These are phyloP conservation scores for Durio zibethinus DNA, from an alignment of 345 rosid genomes.

Conservation along the genomic window DNA sequence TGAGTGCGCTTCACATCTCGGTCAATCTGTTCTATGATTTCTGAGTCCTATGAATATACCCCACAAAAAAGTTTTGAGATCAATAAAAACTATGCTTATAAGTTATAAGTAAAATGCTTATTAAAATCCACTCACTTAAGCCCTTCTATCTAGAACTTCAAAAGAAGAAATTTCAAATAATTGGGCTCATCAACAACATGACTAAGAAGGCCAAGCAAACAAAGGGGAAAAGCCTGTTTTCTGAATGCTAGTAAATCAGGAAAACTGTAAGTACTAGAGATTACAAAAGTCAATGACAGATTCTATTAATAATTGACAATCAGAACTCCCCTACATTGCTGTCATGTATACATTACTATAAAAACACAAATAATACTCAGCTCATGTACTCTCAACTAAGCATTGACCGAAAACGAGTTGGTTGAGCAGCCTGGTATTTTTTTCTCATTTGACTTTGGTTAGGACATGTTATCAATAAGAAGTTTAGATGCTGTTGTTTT, in stretches of 20 bases:
- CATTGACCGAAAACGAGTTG: not conserved
- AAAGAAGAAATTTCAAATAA: not conserved
- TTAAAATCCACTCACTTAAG: not conserved
- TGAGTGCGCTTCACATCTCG: conserved; percentile 96
- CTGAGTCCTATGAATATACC: conserved; percentile 61
- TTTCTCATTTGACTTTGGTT: not conserved
- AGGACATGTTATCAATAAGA: not conserved
- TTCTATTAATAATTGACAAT: not conserved
- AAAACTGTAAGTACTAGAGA: not conserved
- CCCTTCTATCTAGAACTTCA: not conserved
- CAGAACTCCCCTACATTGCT: not conserved
- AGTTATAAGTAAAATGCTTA: not conserved
- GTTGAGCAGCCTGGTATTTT: not conserved
- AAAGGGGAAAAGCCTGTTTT: not conserved
- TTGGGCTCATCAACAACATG: not conserved
- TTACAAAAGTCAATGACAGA: not conserved
- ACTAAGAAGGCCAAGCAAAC: not conserved
- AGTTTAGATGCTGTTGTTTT: not conserved
- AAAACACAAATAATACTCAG: not conserved
- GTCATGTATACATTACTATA: not conserved
- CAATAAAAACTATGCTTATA: not conserved
- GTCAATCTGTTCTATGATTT: conserved; percentile 87
- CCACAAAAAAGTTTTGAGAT: conserved; percentile 6
- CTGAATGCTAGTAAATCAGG: not conserved
- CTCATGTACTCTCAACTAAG: not conserved